These are phyloP conservation scores for Pseudocohnilembus persalinus DNA, from an alignment of 169 alveolate species.

Conservation along the genomic window DNA sequence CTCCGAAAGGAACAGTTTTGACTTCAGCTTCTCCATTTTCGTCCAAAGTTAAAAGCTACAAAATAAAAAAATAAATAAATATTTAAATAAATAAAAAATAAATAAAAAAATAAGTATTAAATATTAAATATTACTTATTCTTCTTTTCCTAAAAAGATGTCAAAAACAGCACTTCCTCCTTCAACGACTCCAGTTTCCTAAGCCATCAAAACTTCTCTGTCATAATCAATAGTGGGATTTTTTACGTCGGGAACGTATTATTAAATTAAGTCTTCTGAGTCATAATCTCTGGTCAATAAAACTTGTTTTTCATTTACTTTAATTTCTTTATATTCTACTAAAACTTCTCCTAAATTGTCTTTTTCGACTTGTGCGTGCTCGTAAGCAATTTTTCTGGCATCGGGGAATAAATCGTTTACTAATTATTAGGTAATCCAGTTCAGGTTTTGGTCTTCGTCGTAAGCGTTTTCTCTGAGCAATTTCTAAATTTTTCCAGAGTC, in stretches of 20 bases:
- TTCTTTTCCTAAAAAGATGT: not conserved
- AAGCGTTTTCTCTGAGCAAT: not conserved
- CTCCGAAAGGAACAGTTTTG: not conserved
- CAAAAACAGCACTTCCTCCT: not conserved
- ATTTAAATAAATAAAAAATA: too few species aligned
- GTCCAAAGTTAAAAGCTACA: too few species aligned
- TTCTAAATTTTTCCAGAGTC: not conserved
- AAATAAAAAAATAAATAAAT: too few species aligned
- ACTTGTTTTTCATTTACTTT: too few species aligned
- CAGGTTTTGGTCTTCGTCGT: not conserved
- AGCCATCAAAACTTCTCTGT: not conserved
- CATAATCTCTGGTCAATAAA: not conserved
- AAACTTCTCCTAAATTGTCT: not conserved
- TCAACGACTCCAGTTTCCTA: not conserved
- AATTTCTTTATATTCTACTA: not conserved
- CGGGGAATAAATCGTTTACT: not conserved
- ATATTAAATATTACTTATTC: too few species aligned
- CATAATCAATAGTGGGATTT: not conserved
- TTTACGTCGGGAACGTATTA: not conserved
- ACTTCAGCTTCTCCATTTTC: not conserved
- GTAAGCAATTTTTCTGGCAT: not conserved
- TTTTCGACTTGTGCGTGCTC: not conserved
- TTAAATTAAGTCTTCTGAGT: not conserved
- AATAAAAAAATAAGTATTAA: too few species aligned
- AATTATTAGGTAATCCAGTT: not conserved